These are phyloP conservation scores for Pyricularia pennisetigena DNA, from an alignment of 2,329 filamentous ascomycete genomes.

Conservation along the genomic window DNA sequence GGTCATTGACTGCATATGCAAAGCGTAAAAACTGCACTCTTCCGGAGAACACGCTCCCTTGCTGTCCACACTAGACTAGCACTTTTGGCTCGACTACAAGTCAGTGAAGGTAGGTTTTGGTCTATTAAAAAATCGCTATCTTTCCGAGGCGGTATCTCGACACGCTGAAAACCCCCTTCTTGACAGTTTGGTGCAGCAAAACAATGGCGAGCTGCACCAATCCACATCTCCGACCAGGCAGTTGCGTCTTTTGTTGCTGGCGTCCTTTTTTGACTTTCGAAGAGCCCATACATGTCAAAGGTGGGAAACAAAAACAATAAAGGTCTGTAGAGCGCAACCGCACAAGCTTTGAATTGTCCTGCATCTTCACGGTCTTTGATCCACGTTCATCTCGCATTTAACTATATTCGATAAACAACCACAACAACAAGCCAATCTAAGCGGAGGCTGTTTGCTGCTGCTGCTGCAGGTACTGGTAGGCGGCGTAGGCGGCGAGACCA, in stretches of 20 bases:
- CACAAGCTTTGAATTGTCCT: neutral
- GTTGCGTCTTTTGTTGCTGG: neutral
- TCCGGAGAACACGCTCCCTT: neutral
- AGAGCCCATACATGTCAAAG: neutral
- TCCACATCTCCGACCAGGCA: neutral
- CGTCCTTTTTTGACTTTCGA: neutral
- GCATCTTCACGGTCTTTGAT: neutral
- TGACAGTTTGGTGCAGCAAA: neutral
- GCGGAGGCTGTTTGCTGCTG: conserved; percentile 21
- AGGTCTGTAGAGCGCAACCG: neutral
- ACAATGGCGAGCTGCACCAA: neutral
- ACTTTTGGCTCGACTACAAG: neutral
- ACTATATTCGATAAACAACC: neutral
- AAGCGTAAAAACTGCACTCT: neutral
- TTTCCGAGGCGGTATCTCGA: neutral
- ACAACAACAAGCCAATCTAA: conserved; percentile 7
- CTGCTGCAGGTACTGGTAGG: conserved; percentile 76
- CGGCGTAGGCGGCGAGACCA: conserved; percentile 66
- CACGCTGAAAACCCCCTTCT: neutral
- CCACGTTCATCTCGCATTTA: neutral
- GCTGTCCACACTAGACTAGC: neutral
- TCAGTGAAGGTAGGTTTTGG: neutral
- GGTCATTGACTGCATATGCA: neutral
- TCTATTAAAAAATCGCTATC: conserved; percentile 3
- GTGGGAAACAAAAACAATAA: neutral